Percentiles rank a stretch among this genome's conserved stretches.
phyloP scores from a whole-genome alignment of 345 rosid species.

The thale cress (Arabidopsis thaliana) region DNA sequence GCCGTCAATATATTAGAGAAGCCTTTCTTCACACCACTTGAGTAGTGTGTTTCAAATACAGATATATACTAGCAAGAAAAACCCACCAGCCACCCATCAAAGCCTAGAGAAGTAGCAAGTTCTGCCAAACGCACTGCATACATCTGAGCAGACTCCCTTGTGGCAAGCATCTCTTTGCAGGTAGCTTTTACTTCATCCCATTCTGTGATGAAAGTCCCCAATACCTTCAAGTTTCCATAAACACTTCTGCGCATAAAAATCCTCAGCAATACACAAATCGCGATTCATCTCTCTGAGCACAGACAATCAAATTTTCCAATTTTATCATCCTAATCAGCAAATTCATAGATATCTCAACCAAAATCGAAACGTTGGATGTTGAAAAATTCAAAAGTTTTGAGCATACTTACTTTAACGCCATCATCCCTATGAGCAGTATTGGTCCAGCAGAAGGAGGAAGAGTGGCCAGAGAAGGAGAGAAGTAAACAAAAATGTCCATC shows the following conservation, averaged over 20 bases:
- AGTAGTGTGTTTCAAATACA: neutral
- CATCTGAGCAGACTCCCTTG: constrained; percentile 69
- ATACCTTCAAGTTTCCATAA: constrained; percentile 55
- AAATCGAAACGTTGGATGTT: neutral
- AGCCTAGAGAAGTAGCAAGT: constrained; percentile 69
- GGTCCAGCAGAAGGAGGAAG: constrained; percentile 95
- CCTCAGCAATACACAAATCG: neutral
- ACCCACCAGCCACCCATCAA: constrained; percentile 95
- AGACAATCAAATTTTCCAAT: neutral
- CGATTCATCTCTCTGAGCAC: neutral
- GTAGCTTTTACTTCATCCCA: constrained; percentile 71
- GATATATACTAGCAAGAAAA: neutral
- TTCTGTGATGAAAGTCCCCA: constrained; percentile 89
- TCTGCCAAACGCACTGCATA: constrained; percentile 77
- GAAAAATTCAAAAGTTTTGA: neutral
- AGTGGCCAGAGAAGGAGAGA: constrained; percentile 76
- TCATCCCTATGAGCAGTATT: constrained; percentile 79
- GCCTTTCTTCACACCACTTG: neutral
- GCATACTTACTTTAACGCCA: constrained; percentile 69
- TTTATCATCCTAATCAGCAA: neutral
- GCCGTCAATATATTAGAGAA: constrained; percentile 8
- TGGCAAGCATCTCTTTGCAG: constrained; percentile 63
- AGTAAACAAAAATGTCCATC: constrained; percentile 86
- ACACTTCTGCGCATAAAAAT: neutral
- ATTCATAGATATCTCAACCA: neutral